Base-by-base conservation (phyloP, 1,284 basidiomycete genomes). In the Moniliophthora roreri region DNA sequence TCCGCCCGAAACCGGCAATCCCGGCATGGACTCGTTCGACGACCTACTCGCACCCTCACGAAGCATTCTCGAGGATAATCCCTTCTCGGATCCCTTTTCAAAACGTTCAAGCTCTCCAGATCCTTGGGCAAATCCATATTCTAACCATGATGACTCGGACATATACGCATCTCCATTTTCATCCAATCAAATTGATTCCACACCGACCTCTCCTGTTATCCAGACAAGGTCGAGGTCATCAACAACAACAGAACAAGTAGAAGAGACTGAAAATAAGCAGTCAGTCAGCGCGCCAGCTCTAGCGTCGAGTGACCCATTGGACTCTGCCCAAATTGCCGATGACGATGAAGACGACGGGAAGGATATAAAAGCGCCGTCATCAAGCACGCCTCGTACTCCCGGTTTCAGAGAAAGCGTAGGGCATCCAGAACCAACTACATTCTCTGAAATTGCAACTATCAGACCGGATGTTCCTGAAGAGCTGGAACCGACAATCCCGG, bases 61-160 rank as follows among this genome's bases (percentile, higher is more conserved):
- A 53, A 74, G 71, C 60, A 77, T 75, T 37, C 71, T 89, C 18
- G 84, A 89, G 61, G 78, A 82, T 54, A 91, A 92, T 61, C 89
- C 89, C 0, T 91, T 91, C 58, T 84, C 84, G 47, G 82, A 90
- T 62, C 87, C 88, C 1, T 91, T 91, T 63, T 74, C 77, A 20
- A 79, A 79, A 54, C 79, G 87, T 46, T 81, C 87, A 21, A 66
- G 69, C 60, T 90, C 88, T 16, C 87, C 87, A 49, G 89, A 92
- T 66, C 89, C 89, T 59, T 92, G 89, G 89, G 71, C 84, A 3
- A 79, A 77, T 54, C 75, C 73, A 10, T 78, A 76, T 56, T 64
- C 66, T 23, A 64, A 67, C 35, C 44, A 28, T 23, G 21, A 46
- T 4, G 44, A 55, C 7, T 32, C 28, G 15, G 38, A 51, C 42